Base-by-base conservation (phyloP, 805 yeast species). In the Yamadazyma sp. region DNA sequence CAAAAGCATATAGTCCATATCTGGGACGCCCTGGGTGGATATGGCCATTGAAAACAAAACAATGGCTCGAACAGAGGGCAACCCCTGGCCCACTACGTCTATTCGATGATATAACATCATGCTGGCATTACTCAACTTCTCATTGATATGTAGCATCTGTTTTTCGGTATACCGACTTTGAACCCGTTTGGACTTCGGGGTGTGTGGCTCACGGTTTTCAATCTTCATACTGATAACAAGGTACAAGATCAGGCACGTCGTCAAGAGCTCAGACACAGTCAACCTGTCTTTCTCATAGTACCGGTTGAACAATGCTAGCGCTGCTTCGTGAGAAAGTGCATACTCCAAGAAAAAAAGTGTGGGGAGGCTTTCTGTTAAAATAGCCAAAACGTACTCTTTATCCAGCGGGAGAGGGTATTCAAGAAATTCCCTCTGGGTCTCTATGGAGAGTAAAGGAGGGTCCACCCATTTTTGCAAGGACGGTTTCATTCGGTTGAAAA, bases 61-160 rank as follows among this genome's bases (percentile, higher is more conserved):
- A 7, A 79, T 58, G 0, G 75, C 84, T 49, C 70, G 77, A 11
- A 79, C 55, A 2, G 80, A 68, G 23, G 58, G 60, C 0, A 74
- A 35, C 7, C 81, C 82, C 43, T 75, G 81, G 41, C 75, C 71
- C 15, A 70, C 50, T 2, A 75, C 59, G 6, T 72, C 57, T 5
- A 78, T 53, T 38, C 77, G 65, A 45, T 75, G 77, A 45, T 71
- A 81, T 48, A 75, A 80, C 48, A 57, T 72, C 15, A 79, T 51
- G 1, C 78, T 56, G 27, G 53, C 46, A 42, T 46, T 47, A 3
- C 15, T 21, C 11, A 33, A 12, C 8, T 17, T 10, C 6, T 33
- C 29, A 15, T 9, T 18, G 3, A 33, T 7, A 3, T 24, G 9
- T 7, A 23, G 13, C 17, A 33, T 12, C 13, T 23, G 19, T 10